Evolutionary conservation across 768 basidiomycete genomes (phyloP), one percentile per base, ranked within the genome.

Genomic region (Neoboletus brunneissimus): DNA sequence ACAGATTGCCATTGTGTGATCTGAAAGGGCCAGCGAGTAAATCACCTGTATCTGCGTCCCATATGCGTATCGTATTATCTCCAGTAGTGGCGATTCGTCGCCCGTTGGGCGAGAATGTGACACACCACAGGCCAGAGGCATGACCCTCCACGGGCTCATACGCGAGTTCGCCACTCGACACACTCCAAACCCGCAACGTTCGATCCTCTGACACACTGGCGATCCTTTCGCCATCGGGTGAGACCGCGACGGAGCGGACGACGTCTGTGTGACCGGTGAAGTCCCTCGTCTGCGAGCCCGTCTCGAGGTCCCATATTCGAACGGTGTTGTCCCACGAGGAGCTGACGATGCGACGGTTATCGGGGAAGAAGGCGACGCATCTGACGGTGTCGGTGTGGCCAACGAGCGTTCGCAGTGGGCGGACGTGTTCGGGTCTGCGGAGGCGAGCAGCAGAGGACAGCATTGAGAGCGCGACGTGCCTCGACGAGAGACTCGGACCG

Each of bases 51-150:
- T 64, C 59, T 35, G 66, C 54, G 56, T 73, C 66, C 71, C 71
- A 73, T 52, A 73, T 49, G 53, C 64, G 62, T 48, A 73, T 64
- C 5, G 67, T 68, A 48, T 67, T 70, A 48, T 73, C 73, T 10
- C 65, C 68, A 2, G 70, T 72, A 12, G 71, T 71, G 41, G 73
- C 72, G 41, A 72, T 61, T 32, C 62, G 61, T 27, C 57, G 59
- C 44, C 72, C 72, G 54, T 72, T 54, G 41, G 70, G 70, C 20
- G 70, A 72, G 61, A 73, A 70, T 1, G 68, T 48, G 56, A 73
- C 63, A 47, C 62, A 73, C 59, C 63, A 63, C 16, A 73, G 64
- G 22, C 63, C 62, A 4, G 61, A 61, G 29, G 57, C 56, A 38
- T 72, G 70, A 6, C 66, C 70, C 15, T 62, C 62, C 1, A 72